These are phyloP conservation scores for Apiosordaria backusii DNA, from an alignment of 495 filamentous ascomycete species.

Conservation along the genomic window DNA sequence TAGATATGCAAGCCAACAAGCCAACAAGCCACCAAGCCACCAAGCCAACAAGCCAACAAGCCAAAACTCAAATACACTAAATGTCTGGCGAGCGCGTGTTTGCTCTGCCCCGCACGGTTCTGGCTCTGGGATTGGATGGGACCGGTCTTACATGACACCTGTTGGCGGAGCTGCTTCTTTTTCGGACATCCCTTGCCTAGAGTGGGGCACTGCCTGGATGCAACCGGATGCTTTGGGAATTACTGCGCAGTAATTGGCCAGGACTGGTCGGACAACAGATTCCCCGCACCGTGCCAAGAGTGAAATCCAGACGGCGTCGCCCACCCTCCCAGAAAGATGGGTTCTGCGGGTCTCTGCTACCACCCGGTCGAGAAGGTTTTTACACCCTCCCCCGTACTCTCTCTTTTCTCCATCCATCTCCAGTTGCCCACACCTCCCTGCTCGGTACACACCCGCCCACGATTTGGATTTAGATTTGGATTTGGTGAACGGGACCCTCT, in stretches of 20 bases:
- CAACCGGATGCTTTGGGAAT: not conserved
- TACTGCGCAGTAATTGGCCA: no score
- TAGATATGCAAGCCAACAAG: no score
- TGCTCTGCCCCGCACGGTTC: not conserved
- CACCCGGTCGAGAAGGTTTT: conserved; percentile 15
- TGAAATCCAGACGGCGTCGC: not conserved
- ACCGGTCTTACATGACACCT: conserved; percentile 8
- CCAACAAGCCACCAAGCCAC: no score
- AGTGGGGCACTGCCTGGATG: not conserved
- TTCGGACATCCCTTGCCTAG: conserved; percentile 3
- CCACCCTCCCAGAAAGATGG: conserved; percentile 9
- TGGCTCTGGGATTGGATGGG: not conserved
- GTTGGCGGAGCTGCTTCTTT: not conserved
- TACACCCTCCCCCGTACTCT: conserved; percentile 25
- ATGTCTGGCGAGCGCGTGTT: not conserved
- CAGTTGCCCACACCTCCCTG: conserved; percentile 30
- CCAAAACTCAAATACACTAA: not conserved
- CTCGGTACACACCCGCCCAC: conserved; percentile 35
- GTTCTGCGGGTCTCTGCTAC: conserved; percentile 8
- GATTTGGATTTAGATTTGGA: no score
- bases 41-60: no score
- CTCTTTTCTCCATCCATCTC: conserved; percentile 28
- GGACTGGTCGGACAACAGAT: not conserved
- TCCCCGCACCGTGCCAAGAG: not conserved
- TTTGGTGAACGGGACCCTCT: no score